Conservation (phyloP, 208 protist species). For the Leptomonas pyrrhocoris region DNA sequence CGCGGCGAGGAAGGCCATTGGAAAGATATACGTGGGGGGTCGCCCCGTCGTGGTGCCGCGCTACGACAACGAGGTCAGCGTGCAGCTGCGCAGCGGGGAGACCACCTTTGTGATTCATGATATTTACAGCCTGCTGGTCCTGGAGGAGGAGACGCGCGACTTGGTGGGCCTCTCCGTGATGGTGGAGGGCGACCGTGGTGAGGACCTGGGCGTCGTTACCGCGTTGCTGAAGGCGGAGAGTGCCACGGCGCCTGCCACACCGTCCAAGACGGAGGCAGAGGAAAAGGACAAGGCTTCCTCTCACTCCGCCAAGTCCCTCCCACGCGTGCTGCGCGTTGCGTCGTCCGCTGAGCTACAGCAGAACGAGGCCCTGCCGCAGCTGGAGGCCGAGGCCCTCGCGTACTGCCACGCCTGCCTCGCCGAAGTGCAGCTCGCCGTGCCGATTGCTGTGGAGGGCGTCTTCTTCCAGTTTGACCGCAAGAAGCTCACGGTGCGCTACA, state of each 20-base stretch:
- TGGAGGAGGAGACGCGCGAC: constrained; percentile 42
- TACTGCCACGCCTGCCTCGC: constrained; percentile 57
- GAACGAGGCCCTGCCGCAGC: constrained; percentile 45
- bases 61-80: constrained; percentile 59
- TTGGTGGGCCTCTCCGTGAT: constrained; percentile 67
- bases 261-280: constrained; percentile 27
- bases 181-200: constrained; percentile 83
- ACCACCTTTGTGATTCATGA: constrained; percentile 55
- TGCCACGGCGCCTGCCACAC: constrained; percentile 1
- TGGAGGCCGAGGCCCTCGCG: constrained; percentile 61
- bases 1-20: constrained; percentile 30
- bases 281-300: constrained; percentile 8
- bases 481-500: constrained; percentile 90
- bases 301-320: constrained; percentile 10
- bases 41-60: constrained; percentile 53
- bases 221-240: constrained; percentile 21
- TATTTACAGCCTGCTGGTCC: constrained; percentile 47
- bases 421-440: constrained; percentile 51
- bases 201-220: constrained; percentile 73
- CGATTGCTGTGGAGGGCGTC: constrained; percentile 73
- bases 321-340: constrained; percentile 63
- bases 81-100: constrained; percentile 55
- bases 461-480: constrained; percentile 90
- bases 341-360: constrained; percentile 45
- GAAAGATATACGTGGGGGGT: constrained; percentile 58